Base-by-base conservation (phyloP, 2,329 filamentous ascomycete species). In the Diplodia mutila region DNA sequence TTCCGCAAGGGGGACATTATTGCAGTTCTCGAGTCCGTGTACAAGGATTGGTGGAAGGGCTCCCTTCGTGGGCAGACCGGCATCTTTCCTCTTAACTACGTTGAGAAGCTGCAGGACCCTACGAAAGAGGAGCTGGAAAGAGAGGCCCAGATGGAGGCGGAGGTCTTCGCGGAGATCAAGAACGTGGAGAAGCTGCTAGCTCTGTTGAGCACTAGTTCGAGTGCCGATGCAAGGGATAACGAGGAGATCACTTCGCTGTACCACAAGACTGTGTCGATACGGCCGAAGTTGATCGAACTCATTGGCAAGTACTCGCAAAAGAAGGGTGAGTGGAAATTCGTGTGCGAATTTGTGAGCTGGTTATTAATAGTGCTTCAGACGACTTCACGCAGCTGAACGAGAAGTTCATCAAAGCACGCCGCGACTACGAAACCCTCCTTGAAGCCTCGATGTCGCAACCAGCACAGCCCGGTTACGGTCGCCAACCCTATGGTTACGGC, bases 281-380 rank as follows among this genome's bases (percentile, higher is more conserved):
- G 95, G 37, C 95, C 95, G 14, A 99, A 99, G 82, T 83, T 99
- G 70, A 98, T 99, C 77, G 96, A 98, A 82, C 83, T 99, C 61
- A 99, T 99, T 77, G 95, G 96, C 70, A 98, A 98, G 79, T 99
- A 99, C 77, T 98, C 95, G 11, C 95, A 99, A 78, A 98, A 97
- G 87, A 99, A 99, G 82, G 94, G 93, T 94, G 82, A 72, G 77
- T 59, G n/a, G 16, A 59, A 9, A 5, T 4, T 66, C 8, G 14
- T 25, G 54, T 11, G 6, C 34, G 11, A 65, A 7, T 57, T 49
- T 32, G 51, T 55, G 61, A 29, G 12, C 67, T 73, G 67, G 75
- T 67, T 63, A 52, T 66, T 71, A 65, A 78, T 81, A 3, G 72
- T 34, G 63, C 3, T 23, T 6, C 71, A 97, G 95, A 99, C 80